phyloP scores from a whole-genome alignment of 768 basidiomycete genomes.

The Leccinum incarnatum region DNA sequence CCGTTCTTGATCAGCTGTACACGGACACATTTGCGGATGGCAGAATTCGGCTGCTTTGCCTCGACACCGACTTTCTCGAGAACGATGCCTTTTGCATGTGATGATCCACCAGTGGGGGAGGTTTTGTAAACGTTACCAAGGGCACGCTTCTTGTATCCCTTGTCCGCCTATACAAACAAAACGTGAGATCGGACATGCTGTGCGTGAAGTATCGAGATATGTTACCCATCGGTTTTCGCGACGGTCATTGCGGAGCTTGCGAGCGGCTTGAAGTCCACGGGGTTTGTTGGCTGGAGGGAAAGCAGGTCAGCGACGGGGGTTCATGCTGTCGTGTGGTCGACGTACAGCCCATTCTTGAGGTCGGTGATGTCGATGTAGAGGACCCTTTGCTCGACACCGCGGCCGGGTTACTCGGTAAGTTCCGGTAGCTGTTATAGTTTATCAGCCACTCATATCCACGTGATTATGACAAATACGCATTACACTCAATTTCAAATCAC shows the following conservation, averaged over 20 bases:
- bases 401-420: conserved; percentile 26
- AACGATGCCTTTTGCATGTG: conserved; percentile 99
- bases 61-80: conserved; percentile 99
- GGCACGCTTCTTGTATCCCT: conserved; percentile 98
- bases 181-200: conserved; percentile 15
- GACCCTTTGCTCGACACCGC: conserved; percentile 5
- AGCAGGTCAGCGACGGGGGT: conserved; percentile 6
- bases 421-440: conserved; percentile 42
- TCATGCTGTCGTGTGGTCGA: conserved; percentile 28
- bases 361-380: conserved; percentile 46
- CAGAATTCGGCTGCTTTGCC: conserved; percentile 99
- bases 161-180: conserved; percentile 72
- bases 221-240: conserved; percentile 95
- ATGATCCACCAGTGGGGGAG: conserved; percentile 98
- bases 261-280: conserved; percentile 97
- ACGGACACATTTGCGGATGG: conserved; percentile 99
- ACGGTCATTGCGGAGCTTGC: conserved; percentile 93
- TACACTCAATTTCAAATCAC: neutral
- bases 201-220: conserved; percentile 25
- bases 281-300: conserved; percentile 85
- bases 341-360: conserved; percentile 84
- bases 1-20: conserved; percentile 99
- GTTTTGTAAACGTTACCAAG: conserved; percentile 99
- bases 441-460: conserved; percentile 30
- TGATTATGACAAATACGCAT: neutral